Evolutionary conservation across 306 rosid genomes (phyloP).

Genomic region (Purshia tridentata): DNA sequence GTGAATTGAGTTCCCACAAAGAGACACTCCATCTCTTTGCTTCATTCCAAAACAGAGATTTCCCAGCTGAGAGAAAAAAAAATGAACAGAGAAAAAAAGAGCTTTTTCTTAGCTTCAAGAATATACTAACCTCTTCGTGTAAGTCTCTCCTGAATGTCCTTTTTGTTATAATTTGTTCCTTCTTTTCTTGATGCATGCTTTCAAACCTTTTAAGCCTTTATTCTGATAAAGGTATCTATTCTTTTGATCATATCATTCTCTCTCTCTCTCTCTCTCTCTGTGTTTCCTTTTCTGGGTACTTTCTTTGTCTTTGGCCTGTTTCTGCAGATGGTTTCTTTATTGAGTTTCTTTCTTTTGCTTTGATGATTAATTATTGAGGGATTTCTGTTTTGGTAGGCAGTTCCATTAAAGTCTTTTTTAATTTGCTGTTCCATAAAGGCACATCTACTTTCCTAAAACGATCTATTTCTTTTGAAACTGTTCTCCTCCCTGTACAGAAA

Average conservation of each 20-base stretch:
- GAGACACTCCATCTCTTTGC: constrained; percentile 66
- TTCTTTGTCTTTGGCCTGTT: constrained; percentile 14
- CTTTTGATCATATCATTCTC: constrained; percentile 38
- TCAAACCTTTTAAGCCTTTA: constrained; percentile 24
- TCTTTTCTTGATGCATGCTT: constrained; percentile 18
- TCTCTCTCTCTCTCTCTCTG: constrained; percentile 19
- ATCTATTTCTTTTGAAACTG: constrained; percentile 3
- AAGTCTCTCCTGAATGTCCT: constrained; percentile 48
- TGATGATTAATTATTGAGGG: constrained; percentile 17
- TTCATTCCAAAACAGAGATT: constrained; percentile 50
- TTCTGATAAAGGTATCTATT: constrained; percentile 41
- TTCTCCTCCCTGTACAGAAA: background rate
- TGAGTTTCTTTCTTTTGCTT: constrained; percentile 24
- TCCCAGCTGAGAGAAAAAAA: constrained; percentile 15
- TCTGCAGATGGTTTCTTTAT: constrained; percentile 13
- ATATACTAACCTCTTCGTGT: constrained; percentile 59
- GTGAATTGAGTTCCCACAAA: constrained; percentile 28
- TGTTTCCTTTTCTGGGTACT: constrained; percentile 29
- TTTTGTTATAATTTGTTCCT: constrained; percentile 22
- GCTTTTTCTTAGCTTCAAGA: constrained; percentile 65
- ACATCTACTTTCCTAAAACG: constrained; percentile 9
- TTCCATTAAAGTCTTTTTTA: background rate
- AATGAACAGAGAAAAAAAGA: constrained; percentile 1
- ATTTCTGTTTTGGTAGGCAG: constrained; percentile 12
- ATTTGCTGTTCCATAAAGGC: background rate